Conservation (phyloP, 805 yeast species). For the Lipomyces starkeyi region DNA sequence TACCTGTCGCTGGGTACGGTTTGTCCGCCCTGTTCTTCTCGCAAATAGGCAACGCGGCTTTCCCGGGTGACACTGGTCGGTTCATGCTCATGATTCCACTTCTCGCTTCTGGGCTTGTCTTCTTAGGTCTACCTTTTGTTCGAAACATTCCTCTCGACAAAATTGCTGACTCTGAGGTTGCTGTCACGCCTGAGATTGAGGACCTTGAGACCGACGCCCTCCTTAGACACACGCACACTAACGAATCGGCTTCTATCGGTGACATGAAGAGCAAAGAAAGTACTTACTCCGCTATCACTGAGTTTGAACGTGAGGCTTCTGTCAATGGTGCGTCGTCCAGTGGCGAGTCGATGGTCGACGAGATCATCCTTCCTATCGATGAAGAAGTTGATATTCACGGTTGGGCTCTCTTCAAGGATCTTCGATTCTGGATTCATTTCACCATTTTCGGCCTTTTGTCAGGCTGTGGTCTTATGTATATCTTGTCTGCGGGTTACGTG, state of each 20-base stretch:
- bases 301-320: slow-evolving; percentile 20
- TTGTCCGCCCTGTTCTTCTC: slow-evolving; percentile 74
- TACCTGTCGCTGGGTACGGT: slow-evolving; percentile 78
- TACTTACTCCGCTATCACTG: slow-evolving; percentile 29
- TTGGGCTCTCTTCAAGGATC: slow-evolving; percentile 30
- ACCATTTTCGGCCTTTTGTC: slow-evolving; percentile 60
- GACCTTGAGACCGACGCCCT: slow-evolving; percentile 35
- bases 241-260: slow-evolving; percentile 9
- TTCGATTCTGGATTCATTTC: slow-evolving; percentile 59
- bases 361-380: slow-evolving; percentile 13
- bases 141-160: slow-evolving; percentile 33
- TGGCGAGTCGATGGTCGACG: slow-evolving; percentile 30
- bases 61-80: slow-evolving; percentile 62
- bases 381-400: slow-evolving; percentile 37
- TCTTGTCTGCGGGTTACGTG: slow-evolving; percentile 74
- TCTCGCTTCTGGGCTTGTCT: slow-evolving; percentile 37
- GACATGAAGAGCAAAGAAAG: slow-evolving; percentile 17
- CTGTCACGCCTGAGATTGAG: slow-evolving; percentile 19
- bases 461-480: slow-evolving; percentile 76
- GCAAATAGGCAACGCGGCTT: slow-evolving; percentile 57
- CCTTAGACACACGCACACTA: slow-evolving; percentile 24
- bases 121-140: slow-evolving; percentile 38
- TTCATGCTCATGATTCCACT: slow-evolving; percentile 46
- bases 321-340: slow-evolving; percentile 8
- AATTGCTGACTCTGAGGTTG: slow-evolving; percentile 27